Percentiles rank a stretch among this genome's conserved stretches.
Conservation (phyloP, 768 basidiomycete species). For the Macrolepiota dolichaula region DNA sequence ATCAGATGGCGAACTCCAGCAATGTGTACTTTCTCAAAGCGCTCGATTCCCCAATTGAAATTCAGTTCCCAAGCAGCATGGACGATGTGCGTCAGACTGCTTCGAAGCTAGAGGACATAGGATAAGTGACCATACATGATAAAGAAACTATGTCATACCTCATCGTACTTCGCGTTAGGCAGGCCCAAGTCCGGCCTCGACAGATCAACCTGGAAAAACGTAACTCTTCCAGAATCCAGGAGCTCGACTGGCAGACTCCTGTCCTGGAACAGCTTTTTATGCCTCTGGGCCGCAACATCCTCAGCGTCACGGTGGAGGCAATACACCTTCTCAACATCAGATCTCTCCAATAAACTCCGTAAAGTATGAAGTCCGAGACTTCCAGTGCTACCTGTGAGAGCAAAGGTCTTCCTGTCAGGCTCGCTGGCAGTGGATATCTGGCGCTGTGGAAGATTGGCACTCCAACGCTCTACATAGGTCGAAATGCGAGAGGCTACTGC, state of each 20-base stretch:
- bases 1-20: constrained; percentile 10
- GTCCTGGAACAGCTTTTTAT: constrained; percentile 5
- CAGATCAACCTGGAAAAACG: constrained; percentile 4
- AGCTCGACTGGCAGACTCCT: not conserved
- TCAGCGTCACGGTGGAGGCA: constrained; percentile 20
- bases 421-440: not conserved
- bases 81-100: constrained; percentile 10
- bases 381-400: constrained; percentile 32
- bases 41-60: constrained; percentile 14
- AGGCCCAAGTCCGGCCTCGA: constrained; percentile 3
- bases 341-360: constrained; percentile 17
- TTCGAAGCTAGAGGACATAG: not conserved
- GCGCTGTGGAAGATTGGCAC: not conserved
- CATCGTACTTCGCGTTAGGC: not conserved
- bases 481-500: not conserved
- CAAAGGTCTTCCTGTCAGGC: constrained; percentile 18
- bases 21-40: constrained; percentile 11
- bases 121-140: not conserved
- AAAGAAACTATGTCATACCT: not conserved
- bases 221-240: not conserved
- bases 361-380: constrained; percentile 27
- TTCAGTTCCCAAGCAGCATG: constrained; percentile 15
- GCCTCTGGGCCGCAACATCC: not conserved
- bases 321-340: constrained; percentile 19
- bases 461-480: constrained; percentile 7